Evolutionary conservation across 1,284 basidiomycete genomes (phyloP).

Genomic region (Boletus subluridellus): DNA sequence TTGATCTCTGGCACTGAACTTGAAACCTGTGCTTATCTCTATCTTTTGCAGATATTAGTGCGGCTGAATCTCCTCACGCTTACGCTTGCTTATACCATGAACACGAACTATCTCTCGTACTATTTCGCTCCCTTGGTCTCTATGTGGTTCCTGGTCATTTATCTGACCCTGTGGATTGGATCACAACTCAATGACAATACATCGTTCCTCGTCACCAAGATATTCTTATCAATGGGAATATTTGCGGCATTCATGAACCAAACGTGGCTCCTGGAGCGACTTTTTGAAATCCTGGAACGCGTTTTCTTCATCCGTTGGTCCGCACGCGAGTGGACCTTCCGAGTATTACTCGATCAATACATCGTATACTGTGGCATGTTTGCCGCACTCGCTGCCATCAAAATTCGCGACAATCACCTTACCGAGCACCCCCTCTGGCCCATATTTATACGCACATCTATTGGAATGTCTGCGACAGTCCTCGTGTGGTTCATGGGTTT

Average conservation of each 20-base stretch:
- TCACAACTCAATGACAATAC: conserved; percentile 70
- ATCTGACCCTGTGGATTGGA: conserved; percentile 71
- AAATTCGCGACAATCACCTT: conserved; percentile 69
- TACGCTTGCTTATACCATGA: conserved; percentile 81
- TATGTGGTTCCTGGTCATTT: conserved; percentile 83
- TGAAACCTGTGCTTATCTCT: conserved; percentile 4
- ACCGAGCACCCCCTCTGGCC: conserved; percentile 69
- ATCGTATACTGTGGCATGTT: conserved; percentile 87
- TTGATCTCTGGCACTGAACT: neutral
- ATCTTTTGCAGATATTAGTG: conserved; percentile 58
- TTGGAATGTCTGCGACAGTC: conserved; percentile 49
- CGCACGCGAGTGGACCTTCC: conserved; percentile 81
- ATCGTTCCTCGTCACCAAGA: conserved; percentile 66
- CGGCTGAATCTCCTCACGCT: conserved; percentile 82
- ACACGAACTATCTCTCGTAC: conserved; percentile 86
- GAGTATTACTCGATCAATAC: conserved; percentile 82
- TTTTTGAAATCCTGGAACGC: conserved; percentile 63
- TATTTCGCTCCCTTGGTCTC: conserved; percentile 84
- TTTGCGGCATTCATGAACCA: conserved; percentile 68
- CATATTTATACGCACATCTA: conserved; percentile 44
- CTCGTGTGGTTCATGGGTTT: conserved; percentile 80
- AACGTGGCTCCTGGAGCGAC: conserved; percentile 55
- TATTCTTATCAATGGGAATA: conserved; percentile 58
- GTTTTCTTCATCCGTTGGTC: conserved; percentile 80
- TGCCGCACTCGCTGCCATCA: conserved; percentile 69